These are phyloP conservation scores for Coemansia furcata DNA, from an alignment of 192 early-diverging fungal species.

Conservation along the genomic window DNA sequence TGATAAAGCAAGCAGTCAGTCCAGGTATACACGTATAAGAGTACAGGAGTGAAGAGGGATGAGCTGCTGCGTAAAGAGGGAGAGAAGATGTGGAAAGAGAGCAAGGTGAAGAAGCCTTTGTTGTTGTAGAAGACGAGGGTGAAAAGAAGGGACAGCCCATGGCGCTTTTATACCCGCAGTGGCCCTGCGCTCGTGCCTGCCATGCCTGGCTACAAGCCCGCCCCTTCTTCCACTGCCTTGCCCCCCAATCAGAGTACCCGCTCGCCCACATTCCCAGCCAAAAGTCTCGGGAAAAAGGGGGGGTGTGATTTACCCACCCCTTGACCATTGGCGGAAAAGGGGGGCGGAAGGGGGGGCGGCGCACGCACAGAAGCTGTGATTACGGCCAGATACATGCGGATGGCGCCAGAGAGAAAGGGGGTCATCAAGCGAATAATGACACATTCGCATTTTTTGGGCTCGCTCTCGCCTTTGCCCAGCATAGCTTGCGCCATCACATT, in stretches of 20 bases:
- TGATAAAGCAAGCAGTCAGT: background rate
- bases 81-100: constrained; percentile 2
- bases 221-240: background rate
- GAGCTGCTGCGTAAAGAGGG: constrained; percentile 1
- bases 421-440: background rate
- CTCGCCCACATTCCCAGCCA: constrained; percentile 2
- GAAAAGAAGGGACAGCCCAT: background rate
- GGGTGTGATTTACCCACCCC: constrained; percentile 4
- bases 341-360: background rate
- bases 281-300: constrained; percentile 6
- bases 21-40: background rate
- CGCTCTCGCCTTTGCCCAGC: background rate
- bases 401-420: background rate
- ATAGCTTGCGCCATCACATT: background rate
- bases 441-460: background rate
- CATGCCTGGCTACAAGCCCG: background rate
- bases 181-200: background rate
- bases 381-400: constrained; percentile 1
- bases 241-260: background rate
- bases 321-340: background rate
- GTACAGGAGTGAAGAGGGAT: background rate
- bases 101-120: constrained; percentile 1
- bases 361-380: background rate
- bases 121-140: background rate
- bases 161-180: background rate